A percentile compares a stretch with the other conserved stretches of the same genome.
These are phyloP conservation scores for Chlorella sorokiniana DNA, from an alignment of 139 green algal species.

Conservation along the genomic window DNA sequence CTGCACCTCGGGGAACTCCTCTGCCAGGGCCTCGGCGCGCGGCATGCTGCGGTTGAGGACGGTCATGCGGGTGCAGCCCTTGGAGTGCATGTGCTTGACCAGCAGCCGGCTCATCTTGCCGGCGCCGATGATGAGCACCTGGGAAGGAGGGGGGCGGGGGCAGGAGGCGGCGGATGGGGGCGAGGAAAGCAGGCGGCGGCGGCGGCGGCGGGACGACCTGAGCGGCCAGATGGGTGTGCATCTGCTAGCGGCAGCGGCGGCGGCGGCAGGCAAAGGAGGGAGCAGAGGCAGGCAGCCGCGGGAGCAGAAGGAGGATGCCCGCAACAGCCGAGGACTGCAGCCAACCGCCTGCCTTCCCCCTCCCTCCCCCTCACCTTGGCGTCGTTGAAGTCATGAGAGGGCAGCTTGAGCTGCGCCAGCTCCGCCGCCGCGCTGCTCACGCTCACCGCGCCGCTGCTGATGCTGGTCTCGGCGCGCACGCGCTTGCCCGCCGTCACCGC, in stretches of 20 bases:
- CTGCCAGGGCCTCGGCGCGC: slow-evolving; percentile 85
- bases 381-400: slow-evolving; percentile 80
- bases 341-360: not conserved
- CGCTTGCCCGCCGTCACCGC: slow-evolving; percentile 97
- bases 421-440: slow-evolving; percentile 96
- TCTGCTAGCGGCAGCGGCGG: not conserved
- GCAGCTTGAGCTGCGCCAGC: slow-evolving; percentile 97
- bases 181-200: not conserved
- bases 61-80: slow-evolving; percentile 91
- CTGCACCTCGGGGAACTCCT: slow-evolving; percentile 95
- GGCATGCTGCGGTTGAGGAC: slow-evolving; percentile 93
- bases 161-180: not conserved
- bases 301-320: not conserved
- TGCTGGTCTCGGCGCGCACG: slow-evolving; percentile 94
- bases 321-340: too few relatives aligned
- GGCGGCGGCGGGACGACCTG: not conserved
- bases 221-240: not conserved
- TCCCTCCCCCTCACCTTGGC: slow-evolving; percentile 46
- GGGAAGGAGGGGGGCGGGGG: not conserved
- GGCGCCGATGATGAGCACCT: slow-evolving; percentile 95
- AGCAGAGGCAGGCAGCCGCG: too few relatives aligned
- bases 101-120: slow-evolving; percentile 98
- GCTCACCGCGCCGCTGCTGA: slow-evolving; percentile 92
- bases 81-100: slow-evolving; percentile 97
- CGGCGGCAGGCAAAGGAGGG: not conserved